Evolutionary conservation across 306 rosid genomes (phyloP).

Genomic region (Lathyrus tuberosus): DNA sequence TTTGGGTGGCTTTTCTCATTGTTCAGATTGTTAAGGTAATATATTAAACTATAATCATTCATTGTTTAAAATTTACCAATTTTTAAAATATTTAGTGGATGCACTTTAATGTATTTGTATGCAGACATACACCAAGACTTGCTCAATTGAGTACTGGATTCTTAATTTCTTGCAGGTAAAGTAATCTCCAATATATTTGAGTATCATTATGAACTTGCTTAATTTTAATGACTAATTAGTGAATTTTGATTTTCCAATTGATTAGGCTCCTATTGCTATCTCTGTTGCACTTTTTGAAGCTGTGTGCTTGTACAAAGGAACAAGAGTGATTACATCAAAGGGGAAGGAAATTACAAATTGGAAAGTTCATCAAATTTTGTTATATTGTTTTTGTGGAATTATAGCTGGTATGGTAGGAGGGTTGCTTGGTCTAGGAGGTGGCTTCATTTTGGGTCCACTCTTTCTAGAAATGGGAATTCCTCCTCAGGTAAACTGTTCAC

Average conservation of each 20-base stretch:
- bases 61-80: neutral
- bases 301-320: slow-evolving; percentile 60
- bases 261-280: slow-evolving; percentile 67
- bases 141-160: slow-evolving; percentile 77
- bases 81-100: slow-evolving; percentile 12
- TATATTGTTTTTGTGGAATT: slow-evolving; percentile 68
- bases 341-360: slow-evolving; percentile 73
- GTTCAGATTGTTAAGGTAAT: slow-evolving; percentile 75
- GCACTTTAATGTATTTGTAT: slow-evolving; percentile 25
- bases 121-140: slow-evolving; percentile 70
- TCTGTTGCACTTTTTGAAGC: slow-evolving; percentile 70
- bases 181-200: slow-evolving; percentile 14
- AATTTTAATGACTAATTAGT: neutral
- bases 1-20: slow-evolving; percentile 76
- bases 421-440: slow-evolving; percentile 30
- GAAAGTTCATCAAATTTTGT: slow-evolving; percentile 62
- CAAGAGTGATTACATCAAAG: slow-evolving; percentile 64
- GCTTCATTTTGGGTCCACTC: slow-evolving; percentile 32
- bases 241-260: slow-evolving; percentile 15
- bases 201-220: neutral
- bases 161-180: slow-evolving; percentile 77
- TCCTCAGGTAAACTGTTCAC: slow-evolving; percentile 49
- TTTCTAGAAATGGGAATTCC: slow-evolving; percentile 33
- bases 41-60: slow-evolving; percentile 28
- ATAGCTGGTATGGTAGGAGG: slow-evolving; percentile 58